A percentile compares a stretch with the other conserved stretches of the same genome.
These are phyloP conservation scores for Citrus glauca DNA, from an alignment of 345 rosid genomes.

Conservation along the genomic window DNA sequence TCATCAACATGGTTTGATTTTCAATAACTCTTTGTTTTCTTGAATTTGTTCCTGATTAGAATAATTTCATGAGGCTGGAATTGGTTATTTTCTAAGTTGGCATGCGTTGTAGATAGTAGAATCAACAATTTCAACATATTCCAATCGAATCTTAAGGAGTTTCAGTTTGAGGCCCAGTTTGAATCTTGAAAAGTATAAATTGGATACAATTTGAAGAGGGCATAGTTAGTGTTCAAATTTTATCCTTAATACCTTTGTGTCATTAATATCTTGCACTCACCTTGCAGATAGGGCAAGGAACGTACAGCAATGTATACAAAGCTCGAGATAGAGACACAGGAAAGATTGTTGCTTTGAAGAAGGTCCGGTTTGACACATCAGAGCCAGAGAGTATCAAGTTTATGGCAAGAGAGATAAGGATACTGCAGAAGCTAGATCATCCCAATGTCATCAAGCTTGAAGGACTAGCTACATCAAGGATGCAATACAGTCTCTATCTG, in stretches of 20 bases:
- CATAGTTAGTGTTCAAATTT: background rate
- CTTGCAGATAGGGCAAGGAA: slow-evolving; percentile 83
- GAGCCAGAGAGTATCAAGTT: slow-evolving; percentile 84
- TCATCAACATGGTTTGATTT: background rate
- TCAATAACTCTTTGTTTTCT: background rate
- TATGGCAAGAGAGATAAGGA: slow-evolving; percentile 88
- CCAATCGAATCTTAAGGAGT: background rate
- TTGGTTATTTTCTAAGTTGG: background rate
- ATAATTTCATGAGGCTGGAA: background rate
- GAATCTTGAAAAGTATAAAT: background rate
- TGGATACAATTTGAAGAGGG: background rate
- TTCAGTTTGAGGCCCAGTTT: background rate
- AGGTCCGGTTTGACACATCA: slow-evolving; percentile 78
- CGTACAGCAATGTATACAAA: slow-evolving; percentile 89
- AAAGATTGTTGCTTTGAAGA: slow-evolving; percentile 82
- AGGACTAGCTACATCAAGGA: slow-evolving; percentile 85
- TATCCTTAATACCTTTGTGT: background rate
- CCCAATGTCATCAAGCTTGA: slow-evolving; percentile 79
- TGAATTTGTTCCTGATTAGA: background rate
- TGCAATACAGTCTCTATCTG: slow-evolving; percentile 85
- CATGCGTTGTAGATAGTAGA: background rate
- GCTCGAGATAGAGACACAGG: slow-evolving; percentile 67
- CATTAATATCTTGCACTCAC: background rate
- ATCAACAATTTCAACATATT: background rate
- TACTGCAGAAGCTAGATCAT: slow-evolving; percentile 69